A percentile compares a stretch with the other conserved stretches of the same genome.
Evolutionary conservation across 306 rosid species (phyloP).

Genomic region (Cotoneaster glaucophyllus): DNA sequence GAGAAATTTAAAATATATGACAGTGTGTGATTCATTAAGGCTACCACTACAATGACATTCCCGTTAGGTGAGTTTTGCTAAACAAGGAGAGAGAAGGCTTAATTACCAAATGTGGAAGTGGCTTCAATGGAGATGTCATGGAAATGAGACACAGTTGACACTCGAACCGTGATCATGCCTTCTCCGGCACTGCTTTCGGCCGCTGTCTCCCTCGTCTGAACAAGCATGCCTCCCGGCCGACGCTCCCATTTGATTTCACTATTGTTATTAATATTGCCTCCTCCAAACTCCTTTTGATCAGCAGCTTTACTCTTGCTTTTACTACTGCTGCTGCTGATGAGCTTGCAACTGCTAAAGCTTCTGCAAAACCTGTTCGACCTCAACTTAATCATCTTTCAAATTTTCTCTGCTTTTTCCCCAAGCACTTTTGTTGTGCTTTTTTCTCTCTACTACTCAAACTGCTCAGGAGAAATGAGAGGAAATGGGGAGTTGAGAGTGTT

Average conservation of each 20-base stretch:
- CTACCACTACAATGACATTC: too few relatives aligned
- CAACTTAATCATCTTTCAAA: slow-evolving; percentile 59
- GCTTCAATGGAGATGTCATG: slow-evolving; percentile 67
- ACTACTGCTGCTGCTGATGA: slow-evolving; percentile 27
- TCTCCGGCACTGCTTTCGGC: slow-evolving; percentile 31
- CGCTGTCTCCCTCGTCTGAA: slow-evolving; percentile 63
- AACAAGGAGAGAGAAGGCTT: neutral
- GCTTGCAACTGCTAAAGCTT: slow-evolving; percentile 50
- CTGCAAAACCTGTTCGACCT: slow-evolving; percentile 71
- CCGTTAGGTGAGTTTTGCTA: too few relatives aligned
- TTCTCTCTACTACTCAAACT: neutral
- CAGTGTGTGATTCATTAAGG: too few relatives aligned
- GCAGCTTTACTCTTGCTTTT: neutral
- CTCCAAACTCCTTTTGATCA: slow-evolving; percentile 17
- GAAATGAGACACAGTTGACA: slow-evolving; percentile 65
- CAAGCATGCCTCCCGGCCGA: slow-evolving; percentile 98
- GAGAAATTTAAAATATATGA: too few relatives aligned
- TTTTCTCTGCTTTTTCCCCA: neutral
- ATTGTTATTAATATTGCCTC: neutral
- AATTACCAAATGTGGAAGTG: slow-evolving; percentile 89
- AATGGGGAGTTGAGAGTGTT: slow-evolving; percentile 5
- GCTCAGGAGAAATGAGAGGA: neutral
- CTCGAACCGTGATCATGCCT: slow-evolving; percentile 65
- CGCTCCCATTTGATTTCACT: slow-evolving; percentile 87
- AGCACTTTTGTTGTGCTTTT: neutral